These are phyloP conservation scores for Mentha longifolia DNA, from an alignment of 257 asterid species.

Conservation along the genomic window DNA sequence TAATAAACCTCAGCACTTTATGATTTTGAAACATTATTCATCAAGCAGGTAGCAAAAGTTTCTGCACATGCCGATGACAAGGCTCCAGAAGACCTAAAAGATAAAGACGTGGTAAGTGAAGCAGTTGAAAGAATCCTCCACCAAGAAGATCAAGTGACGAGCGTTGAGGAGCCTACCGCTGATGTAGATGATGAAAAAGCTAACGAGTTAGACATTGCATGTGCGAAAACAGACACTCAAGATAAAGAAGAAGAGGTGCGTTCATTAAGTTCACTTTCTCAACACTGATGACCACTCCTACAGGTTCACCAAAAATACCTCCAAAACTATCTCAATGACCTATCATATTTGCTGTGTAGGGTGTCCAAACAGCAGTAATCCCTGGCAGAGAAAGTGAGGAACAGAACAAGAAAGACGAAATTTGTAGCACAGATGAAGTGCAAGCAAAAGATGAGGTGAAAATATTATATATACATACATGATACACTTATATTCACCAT, in stretches of 20 bases:
- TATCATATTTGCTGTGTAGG: background rate
- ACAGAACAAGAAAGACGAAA: slow-evolving; percentile 34
- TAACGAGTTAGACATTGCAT: slow-evolving; percentile 29
- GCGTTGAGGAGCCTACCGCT: slow-evolving; percentile 32
- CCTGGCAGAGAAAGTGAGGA: slow-evolving; percentile 36
- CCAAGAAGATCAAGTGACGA: slow-evolving; percentile 29
- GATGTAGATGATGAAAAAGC: slow-evolving; percentile 33
- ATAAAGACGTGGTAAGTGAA: slow-evolving; percentile 31
- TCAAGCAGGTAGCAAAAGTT: slow-evolving; percentile 40
- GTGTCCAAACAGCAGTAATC: background rate
- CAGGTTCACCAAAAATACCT: background rate
- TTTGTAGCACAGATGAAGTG: slow-evolving; percentile 33
- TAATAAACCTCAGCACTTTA: slow-evolving; percentile 21
- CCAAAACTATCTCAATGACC: background rate
- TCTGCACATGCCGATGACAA: slow-evolving; percentile 32
- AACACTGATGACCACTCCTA: slow-evolving; percentile 2
- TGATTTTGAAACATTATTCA: slow-evolving; percentile 24
- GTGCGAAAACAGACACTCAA: slow-evolving; percentile 29
- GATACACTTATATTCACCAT: slow-evolving; percentile 21
- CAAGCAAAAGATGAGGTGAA: slow-evolving; percentile 45
- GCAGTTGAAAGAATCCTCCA: slow-evolving; percentile 30
- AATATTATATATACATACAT: slow-evolving; percentile 4
- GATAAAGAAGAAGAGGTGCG: slow-evolving; percentile 45
- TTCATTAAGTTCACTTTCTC: slow-evolving; percentile 22
- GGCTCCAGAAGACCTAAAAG: slow-evolving; percentile 33